phyloP scores from a whole-genome alignment of 2,329 filamentous ascomycete genomes.

The Sporothrix globosa region DNA sequence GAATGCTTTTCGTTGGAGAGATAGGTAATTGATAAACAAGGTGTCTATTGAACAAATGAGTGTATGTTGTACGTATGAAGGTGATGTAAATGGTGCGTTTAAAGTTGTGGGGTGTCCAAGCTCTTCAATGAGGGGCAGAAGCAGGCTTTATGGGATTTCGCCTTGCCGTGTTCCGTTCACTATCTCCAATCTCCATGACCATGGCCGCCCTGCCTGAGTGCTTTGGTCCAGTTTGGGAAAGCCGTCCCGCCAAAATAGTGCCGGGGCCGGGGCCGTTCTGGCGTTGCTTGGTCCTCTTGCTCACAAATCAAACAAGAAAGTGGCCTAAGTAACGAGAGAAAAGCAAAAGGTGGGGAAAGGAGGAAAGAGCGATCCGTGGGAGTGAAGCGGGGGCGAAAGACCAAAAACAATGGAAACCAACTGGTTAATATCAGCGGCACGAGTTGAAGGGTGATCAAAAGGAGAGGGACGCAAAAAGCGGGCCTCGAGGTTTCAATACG shows the following conservation, averaged over 20 bases:
- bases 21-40: too few relatives aligned
- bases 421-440: not conserved
- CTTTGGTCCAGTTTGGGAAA: slow-evolving; percentile 10
- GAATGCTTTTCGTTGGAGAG: not conserved
- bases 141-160: slow-evolving; percentile 13
- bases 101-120: not conserved
- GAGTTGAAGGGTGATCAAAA: not conserved
- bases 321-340: too few relatives aligned
- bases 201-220: slow-evolving; percentile 6
- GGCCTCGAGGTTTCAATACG: slow-evolving; percentile 8
- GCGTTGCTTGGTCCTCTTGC: not conserved
- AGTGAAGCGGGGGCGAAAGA: slow-evolving; percentile 8
- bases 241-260: slow-evolving; percentile 13
- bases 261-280: slow-evolving; percentile 17
- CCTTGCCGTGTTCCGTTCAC: slow-evolving; percentile 3
- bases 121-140: not conserved
- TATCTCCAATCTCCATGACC: slow-evolving; percentile 5
- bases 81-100: not conserved
- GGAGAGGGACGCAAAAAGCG: not conserved
- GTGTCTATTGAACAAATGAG: not conserved
- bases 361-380: not conserved
- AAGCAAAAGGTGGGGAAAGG: not conserved
- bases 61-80: not conserved
- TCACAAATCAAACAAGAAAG: not conserved
- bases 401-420: not conserved